Conservation (phyloP, 2,329 filamentous ascomycete genomes). For the Aspergillus vadensis region DNA sequence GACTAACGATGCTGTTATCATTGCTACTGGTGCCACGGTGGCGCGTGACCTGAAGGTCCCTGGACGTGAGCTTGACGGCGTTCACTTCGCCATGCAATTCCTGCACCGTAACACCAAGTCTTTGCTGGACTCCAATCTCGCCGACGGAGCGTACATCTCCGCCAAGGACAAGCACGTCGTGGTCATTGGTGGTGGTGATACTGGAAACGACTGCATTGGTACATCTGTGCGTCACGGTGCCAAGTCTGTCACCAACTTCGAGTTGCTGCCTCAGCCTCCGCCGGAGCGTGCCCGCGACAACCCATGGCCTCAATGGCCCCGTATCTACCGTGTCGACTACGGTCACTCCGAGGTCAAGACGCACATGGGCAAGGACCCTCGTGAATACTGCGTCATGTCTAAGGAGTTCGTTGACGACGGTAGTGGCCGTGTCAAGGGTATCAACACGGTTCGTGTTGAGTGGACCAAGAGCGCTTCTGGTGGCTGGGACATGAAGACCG, state of each 20-base stretch:
- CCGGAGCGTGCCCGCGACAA: constrained; percentile 89
- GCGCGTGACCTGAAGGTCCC: constrained; percentile 90
- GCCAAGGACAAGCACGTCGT: constrained; percentile 95
- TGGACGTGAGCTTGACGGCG: constrained; percentile 81
- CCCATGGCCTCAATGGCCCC: constrained; percentile 97
- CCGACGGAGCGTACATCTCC: constrained; percentile 83
- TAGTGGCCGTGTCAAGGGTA: constrained; percentile 84
- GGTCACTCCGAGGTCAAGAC: constrained; percentile 94
- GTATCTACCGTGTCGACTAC: constrained; percentile 98
- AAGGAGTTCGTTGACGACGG: constrained; percentile 94
- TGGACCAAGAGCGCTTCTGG: constrained; percentile 89
- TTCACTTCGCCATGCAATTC: constrained; percentile 98
- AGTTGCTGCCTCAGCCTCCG: constrained; percentile 89
- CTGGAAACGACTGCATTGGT: constrained; percentile 96
- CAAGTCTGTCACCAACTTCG: constrained; percentile 95
- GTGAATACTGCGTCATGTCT: constrained; percentile 98
- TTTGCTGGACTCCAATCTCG: constrained; percentile 84
- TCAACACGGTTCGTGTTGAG: constrained; percentile 93
- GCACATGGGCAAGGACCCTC: constrained; percentile 92
- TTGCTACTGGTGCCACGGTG: constrained; percentile 90
- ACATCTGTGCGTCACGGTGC: constrained; percentile 94
- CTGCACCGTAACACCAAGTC: constrained; percentile 97
- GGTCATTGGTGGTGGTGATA: constrained; percentile 96
- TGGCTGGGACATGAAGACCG: constrained; percentile 98
- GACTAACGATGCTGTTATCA: constrained; percentile 79